A percentile compares a stretch with the other conserved stretches of the same genome.
Conservation (phyloP, 2,329 filamentous ascomycete genomes). For the Trichoderma simmonsii region DNA sequence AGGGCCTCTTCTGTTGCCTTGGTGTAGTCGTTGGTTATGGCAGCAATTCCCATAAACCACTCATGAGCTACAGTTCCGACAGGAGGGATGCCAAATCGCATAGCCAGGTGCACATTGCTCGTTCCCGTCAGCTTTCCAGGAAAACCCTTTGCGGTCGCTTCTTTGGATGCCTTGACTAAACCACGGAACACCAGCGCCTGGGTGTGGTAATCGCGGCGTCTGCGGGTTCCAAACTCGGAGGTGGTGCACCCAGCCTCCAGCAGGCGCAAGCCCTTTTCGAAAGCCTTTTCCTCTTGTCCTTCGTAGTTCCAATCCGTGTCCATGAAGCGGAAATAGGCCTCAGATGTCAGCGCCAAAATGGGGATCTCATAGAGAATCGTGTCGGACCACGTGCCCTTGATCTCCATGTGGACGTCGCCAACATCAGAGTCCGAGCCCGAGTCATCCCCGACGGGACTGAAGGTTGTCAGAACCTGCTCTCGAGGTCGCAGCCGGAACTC, state of each 20-base stretch:
- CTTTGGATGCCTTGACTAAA: constrained; percentile 72
- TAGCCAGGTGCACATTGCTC: constrained; percentile 95
- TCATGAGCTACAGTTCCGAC: constrained; percentile 91
- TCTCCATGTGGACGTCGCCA: constrained; percentile 73
- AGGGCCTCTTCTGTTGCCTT: constrained; percentile 81
- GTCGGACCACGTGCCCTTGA: constrained; percentile 84
- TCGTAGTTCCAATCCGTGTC: constrained; percentile 89
- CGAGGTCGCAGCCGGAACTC: constrained; percentile 77
- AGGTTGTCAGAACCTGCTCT: constrained; percentile 73
- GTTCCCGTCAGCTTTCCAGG: constrained; percentile 78
- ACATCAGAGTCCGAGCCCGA: constrained; percentile 62
- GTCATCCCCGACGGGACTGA: constrained; percentile 54
- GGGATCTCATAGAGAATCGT: constrained; percentile 98
- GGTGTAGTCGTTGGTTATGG: constrained; percentile 81
- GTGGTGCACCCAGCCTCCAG: constrained; percentile 81
- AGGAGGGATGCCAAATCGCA: constrained; percentile 81
- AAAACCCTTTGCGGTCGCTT: constrained; percentile 61
- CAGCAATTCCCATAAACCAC: constrained; percentile 99
- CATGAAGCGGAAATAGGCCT: constrained; percentile 97
- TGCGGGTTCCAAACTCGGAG: constrained; percentile 89
- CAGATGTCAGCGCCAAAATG: constrained; percentile 83
- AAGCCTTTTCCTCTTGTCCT: constrained; percentile 81
- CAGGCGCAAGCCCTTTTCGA: constrained; percentile 72
- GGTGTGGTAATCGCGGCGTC: constrained; percentile 89
- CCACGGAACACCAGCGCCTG: constrained; percentile 90